phyloP scores from a whole-genome alignment of 1,284 basidiomycete species.

The Taiwanofungus camphoratus region DNA sequence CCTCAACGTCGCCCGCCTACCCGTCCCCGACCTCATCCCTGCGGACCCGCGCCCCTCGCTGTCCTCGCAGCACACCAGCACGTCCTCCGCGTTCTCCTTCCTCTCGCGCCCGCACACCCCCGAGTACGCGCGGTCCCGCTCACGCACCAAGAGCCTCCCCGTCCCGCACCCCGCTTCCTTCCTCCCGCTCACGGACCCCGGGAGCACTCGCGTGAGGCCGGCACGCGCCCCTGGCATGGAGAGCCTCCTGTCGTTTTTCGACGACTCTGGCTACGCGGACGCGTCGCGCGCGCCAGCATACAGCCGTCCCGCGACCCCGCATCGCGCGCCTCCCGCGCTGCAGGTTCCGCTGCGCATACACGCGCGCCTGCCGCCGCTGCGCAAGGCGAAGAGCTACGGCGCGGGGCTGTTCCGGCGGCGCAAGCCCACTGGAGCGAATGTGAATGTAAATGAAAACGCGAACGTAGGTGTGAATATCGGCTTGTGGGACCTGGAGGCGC shows the following conservation, averaged over 20 bases:
- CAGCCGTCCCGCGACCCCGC: conserved; percentile 18
- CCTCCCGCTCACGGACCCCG: conserved; percentile 3
- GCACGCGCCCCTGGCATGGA: not conserved
- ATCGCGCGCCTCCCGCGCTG: not conserved
- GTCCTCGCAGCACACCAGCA: conserved; percentile 16
- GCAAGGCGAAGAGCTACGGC: conserved; percentile 21
- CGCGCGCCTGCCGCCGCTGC: conserved; percentile 23
- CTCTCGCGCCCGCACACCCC: conserved; percentile 14
- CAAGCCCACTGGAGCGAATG: conserved; percentile 6
- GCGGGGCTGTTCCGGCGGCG: conserved; percentile 14
- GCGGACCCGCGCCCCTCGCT: conserved; percentile 14
- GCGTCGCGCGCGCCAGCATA: conserved; percentile 16
- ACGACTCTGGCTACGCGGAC: conserved; percentile 12
- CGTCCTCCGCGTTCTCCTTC: conserved; percentile 5
- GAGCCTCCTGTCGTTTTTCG: conserved; percentile 12
- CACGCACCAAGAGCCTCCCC: conserved; percentile 16
- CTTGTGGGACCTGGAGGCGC: conserved; percentile 1
- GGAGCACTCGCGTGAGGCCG: not conserved
- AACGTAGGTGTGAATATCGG: too few relatives aligned
- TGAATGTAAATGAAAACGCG: too few relatives aligned
- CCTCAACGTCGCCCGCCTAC: conserved; percentile 8
- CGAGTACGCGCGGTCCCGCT: conserved; percentile 11
- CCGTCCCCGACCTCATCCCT: conserved; percentile 12
- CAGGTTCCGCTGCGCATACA: conserved; percentile 16
- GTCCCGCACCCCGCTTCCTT: conserved; percentile 11